These are phyloP conservation scores for Tritrichomonas foetus DNA, from an alignment of 208 protist species.

Conservation along the genomic window DNA sequence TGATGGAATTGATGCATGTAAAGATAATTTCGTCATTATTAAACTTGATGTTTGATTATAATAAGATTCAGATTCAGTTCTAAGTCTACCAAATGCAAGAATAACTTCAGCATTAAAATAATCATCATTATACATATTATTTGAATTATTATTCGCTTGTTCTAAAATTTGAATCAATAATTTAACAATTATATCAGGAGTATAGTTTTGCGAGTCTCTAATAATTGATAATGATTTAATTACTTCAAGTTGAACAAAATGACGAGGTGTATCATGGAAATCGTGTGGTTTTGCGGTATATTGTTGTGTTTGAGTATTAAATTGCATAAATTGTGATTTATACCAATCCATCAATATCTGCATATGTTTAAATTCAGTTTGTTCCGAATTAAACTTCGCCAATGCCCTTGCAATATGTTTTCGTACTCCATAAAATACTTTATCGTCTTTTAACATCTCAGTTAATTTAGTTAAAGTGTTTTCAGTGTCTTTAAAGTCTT, in stretches of 20 bases:
- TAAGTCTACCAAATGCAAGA: background rate
- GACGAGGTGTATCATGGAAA: background rate
- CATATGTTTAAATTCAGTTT: background rate
- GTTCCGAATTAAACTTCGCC: background rate
- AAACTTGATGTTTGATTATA: too few relatives aligned
- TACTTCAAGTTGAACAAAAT: constrained; percentile 30
- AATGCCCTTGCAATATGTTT: background rate
- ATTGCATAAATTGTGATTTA: background rate
- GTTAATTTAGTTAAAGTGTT: background rate
- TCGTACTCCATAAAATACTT: background rate
- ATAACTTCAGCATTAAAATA: background rate
- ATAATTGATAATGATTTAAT: background rate
- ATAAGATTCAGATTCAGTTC: background rate
- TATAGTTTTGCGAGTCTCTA: background rate
- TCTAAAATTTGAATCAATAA: background rate
- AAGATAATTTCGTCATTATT: background rate
- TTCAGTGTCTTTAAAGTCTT: background rate
- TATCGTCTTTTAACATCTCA: background rate
- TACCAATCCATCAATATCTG: background rate
- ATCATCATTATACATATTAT: background rate
- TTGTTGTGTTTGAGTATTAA: background rate
- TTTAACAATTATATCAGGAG: background rate
- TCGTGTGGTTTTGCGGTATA: background rate
- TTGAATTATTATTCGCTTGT: background rate
- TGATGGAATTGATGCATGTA: background rate